A percentile compares a stretch with the other conserved stretches of the same genome.
Conservation (phyloP, 1,284 basidiomycete genomes). For the Mycosarcoma maydis region DNA sequence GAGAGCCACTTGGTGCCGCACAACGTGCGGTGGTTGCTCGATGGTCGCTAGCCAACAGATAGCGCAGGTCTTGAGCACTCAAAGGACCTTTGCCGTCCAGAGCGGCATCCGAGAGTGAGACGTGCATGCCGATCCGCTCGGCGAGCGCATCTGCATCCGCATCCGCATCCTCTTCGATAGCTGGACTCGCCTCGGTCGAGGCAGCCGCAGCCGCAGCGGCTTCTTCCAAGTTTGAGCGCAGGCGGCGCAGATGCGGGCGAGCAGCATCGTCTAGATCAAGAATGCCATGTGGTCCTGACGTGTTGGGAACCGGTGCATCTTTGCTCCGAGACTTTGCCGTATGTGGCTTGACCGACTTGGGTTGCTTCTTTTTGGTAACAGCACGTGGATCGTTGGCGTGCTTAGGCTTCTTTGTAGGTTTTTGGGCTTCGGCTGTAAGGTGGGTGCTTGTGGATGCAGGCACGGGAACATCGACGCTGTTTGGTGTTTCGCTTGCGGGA, state of each 20-base stretch:
- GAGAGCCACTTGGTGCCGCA: conserved; percentile 15
- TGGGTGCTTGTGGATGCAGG: conserved; percentile 1
- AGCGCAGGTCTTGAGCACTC: conserved; percentile 29
- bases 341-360: conserved; percentile 10
- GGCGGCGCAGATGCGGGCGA: conserved; percentile 23
- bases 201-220: conserved; percentile 53
- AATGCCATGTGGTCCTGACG: conserved; percentile 21
- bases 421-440: conserved; percentile 1
- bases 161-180: conserved; percentile 1
- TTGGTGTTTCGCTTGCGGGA: conserved; percentile 24
- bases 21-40: conserved; percentile 2
- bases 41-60: conserved; percentile 9
- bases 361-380: conserved; percentile 22
- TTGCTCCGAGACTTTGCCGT: conserved; percentile 12
- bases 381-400: conserved; percentile 1
- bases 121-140: conserved; percentile 20
- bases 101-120: conserved; percentile 32
- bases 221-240: conserved; percentile 42
- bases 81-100: conserved; percentile 38
- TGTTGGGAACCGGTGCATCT: conserved; percentile 17
- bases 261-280: conserved; percentile 41
- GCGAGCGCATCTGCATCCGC: conserved; percentile 15
- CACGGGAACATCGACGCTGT: conserved; percentile 10
- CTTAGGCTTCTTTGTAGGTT: conserved; percentile 16
- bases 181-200: conserved; percentile 15